A percentile compares a stretch with the other conserved stretches of the same genome.
Evolutionary conservation across 2,329 filamentous ascomycete species (phyloP).

Genomic region (Phyllachora maydis): DNA sequence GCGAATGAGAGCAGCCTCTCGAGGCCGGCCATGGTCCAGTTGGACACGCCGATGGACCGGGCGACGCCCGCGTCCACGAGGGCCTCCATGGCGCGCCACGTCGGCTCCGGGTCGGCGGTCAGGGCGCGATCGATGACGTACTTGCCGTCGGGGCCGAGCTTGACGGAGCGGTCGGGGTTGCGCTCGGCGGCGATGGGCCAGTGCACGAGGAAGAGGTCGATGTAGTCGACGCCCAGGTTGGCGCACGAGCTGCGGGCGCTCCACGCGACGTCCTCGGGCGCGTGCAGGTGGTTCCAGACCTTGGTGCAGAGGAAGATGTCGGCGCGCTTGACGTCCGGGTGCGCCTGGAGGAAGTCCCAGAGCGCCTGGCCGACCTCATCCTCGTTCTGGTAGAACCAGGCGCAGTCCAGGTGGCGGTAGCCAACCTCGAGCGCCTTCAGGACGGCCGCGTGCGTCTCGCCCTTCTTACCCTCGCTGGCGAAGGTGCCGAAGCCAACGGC

Average conservation of each 20-base stretch:
- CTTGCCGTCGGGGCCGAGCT: conserved; percentile 22
- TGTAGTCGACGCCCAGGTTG: conserved; percentile 27
- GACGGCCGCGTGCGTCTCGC: conserved; percentile 42
- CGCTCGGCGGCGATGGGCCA: conserved; percentile 24
- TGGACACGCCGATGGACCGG: conserved; percentile 35
- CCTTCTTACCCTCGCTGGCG: conserved; percentile 39
- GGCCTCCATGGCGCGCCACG: conserved; percentile 40
- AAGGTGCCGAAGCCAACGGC: conserved; percentile 46
- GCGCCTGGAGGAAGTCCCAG: conserved; percentile 18
- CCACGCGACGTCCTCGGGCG: conserved; percentile 31
- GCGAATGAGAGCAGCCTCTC: conserved; percentile 26
- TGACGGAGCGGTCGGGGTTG: conserved; percentile 17
- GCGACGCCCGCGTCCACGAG: conserved; percentile 31
- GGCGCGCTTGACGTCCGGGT: conserved; percentile 22
- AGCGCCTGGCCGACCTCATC: conserved; percentile 35
- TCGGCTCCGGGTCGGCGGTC: conserved; percentile 41
- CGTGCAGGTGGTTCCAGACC: conserved; percentile 47
- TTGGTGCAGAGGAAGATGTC: conserved; percentile 46
- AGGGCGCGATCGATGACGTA: conserved; percentile 32
- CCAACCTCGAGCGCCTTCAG: conserved; percentile 38
- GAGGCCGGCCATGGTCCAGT: conserved; percentile 32
- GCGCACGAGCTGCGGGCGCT: conserved; percentile 28
- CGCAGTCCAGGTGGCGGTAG: conserved; percentile 48
- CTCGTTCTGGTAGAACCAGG: conserved; percentile 52
- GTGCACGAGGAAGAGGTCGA: conserved; percentile 38